Conservation (phyloP, 345 rosid species). For the Abelmoschus esculentus region DNA sequence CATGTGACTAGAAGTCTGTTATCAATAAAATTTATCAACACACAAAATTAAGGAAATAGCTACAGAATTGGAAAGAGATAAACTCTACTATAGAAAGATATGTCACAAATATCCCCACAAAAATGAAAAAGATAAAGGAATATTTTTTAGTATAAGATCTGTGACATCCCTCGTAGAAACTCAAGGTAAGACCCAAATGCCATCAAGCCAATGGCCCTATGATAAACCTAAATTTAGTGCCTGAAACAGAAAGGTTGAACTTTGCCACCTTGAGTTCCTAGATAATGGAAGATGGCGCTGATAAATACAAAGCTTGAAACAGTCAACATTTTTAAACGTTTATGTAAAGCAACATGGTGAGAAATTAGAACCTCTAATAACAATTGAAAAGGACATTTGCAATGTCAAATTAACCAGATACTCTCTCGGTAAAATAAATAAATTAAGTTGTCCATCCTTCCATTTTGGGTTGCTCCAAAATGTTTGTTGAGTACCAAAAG, state of each 20-base stretch:
- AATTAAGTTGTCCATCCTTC: background rate
- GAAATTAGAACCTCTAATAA: slow-evolving; percentile 4
- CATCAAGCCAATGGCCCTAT: slow-evolving; percentile 1
- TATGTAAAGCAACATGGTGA: background rate
- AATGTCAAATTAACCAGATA: background rate
- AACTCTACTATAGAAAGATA: background rate
- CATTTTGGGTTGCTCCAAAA: background rate
- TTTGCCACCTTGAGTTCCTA: background rate
- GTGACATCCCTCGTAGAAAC: background rate
- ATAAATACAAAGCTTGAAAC: background rate
- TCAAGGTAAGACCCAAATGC: slow-evolving; percentile 2
- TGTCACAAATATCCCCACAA: background rate
- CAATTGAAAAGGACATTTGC: background rate
- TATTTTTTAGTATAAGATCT: background rate
- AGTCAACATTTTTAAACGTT: background rate
- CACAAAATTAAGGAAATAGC: background rate
- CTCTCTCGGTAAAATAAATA: background rate
- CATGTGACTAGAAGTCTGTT: slow-evolving; percentile 70
- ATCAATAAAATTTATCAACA: slow-evolving; percentile 19
- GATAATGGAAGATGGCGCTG: background rate
- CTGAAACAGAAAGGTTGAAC: background rate
- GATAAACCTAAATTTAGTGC: background rate
- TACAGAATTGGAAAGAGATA: slow-evolving; percentile 1
- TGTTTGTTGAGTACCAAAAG: background rate
- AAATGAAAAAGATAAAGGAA: background rate